Base-by-base conservation (phyloP, 352 stramenopile genomes). In the Phytophthora idaei region DNA sequence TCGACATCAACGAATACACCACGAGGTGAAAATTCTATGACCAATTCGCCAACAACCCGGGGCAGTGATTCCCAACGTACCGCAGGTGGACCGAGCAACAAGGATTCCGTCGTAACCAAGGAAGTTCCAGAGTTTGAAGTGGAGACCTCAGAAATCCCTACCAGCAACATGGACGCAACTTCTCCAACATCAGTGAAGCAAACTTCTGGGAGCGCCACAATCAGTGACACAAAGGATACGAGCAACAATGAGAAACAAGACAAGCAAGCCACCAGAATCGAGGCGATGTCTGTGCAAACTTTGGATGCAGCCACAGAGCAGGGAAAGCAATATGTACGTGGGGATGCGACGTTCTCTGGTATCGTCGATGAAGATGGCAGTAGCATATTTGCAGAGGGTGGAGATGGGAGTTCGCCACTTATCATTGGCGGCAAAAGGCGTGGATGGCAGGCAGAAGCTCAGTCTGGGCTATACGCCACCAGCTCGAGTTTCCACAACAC, bases 381-480 rank as follows among this genome's bases (percentile, higher is more conserved):
- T 7, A 61, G 51, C 60, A 56, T 67, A 10, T 67, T 67, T 44
- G 27, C 12, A 0, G 32, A 67, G 36, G 59, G 41, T 46, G 54
- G 54, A 14, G 46, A 39, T 54, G 47, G 55, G 15, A 49, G 29
- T 52, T 32, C 60, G 4, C 50, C 57, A 11, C 29, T 69, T 14
- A 64, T 88, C 7, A 88, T 88, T 32, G 77, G 77, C 12, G 76
- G 79, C 10, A 67, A 73, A 14, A 77, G 77, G 39, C 70, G 73
- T 37, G 67, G 71, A 29, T 80, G 55, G 67, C 74, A 48, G 64
- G 56, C 31, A 61, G 69, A 55, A 63, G 67, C 32, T 61, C 63
- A 67, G 8, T 61, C 69, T 34, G 64, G 69, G 5, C 44, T 87
- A 41, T 88, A 76, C 21, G 55, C 57, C 4, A 55, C 64, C 0